Percentiles rank a stretch among this genome's conserved stretches.
phyloP scores from a whole-genome alignment of 176 grass and related monocot genomes.

The Carex myosuroides region DNA sequence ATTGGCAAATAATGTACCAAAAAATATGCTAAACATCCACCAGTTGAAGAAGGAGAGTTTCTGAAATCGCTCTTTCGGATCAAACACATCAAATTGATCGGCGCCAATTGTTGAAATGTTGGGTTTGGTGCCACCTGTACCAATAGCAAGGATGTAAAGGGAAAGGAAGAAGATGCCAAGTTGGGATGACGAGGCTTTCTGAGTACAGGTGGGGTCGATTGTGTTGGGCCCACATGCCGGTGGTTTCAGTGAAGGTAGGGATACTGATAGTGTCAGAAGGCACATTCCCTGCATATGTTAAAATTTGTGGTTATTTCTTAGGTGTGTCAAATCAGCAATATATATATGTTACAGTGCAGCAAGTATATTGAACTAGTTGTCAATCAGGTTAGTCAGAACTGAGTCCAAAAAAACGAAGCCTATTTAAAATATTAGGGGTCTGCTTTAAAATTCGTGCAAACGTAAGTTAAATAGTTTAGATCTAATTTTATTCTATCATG shows the following conservation, averaged over 20 bases:
- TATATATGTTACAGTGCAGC: not conserved
- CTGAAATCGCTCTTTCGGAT: slow-evolving; percentile 51
- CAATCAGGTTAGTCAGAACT: too few species aligned
- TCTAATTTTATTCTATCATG: too few species aligned
- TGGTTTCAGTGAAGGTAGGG: slow-evolving; percentile 62
- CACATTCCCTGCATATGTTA: slow-evolving; percentile 52
- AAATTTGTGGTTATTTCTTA: not conserved
- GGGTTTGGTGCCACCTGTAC: slow-evolving; percentile 88
- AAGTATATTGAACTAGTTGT: not conserved
- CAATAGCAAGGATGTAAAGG: slow-evolving; percentile 74
- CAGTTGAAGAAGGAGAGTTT: slow-evolving; percentile 99
- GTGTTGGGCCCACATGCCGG: slow-evolving; percentile 43
- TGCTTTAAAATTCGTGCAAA: too few species aligned
- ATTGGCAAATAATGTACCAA: slow-evolving; percentile 81
- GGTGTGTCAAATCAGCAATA: not conserved
- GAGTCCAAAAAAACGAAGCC: too few species aligned
- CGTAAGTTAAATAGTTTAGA: too few species aligned
- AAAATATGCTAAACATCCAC: slow-evolving; percentile 99
- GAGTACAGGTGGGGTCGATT: slow-evolving; percentile 30
- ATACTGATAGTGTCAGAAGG: slow-evolving; percentile 52
- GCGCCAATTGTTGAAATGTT: slow-evolving; percentile 97
- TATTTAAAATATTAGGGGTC: too few species aligned
- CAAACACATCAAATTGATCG: slow-evolving; percentile 75
- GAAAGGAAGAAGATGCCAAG: slow-evolving; percentile 68
- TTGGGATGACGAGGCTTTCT: slow-evolving; percentile 45